Conservation (phyloP, 768 basidiomycete genomes). For the Leucocoprinus sp. region DNA sequence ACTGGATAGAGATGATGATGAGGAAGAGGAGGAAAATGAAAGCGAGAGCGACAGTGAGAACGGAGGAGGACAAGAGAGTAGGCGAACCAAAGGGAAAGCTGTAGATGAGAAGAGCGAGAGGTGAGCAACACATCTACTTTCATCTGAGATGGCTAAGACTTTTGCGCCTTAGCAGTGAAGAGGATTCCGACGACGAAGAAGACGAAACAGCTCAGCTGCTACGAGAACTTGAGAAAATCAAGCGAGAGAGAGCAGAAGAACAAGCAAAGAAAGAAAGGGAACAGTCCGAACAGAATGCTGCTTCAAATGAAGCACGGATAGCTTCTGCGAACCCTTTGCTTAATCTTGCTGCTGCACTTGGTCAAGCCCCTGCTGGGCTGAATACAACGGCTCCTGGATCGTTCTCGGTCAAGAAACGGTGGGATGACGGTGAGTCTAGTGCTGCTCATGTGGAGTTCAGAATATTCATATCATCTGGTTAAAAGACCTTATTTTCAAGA, state of each 20-base stretch:
- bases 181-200: constrained; percentile 61
- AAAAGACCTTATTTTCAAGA: constrained; percentile 95
- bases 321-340: constrained; percentile 84
- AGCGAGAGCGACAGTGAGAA: constrained; percentile 32
- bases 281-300: constrained; percentile 50
- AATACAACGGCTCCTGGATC: constrained; percentile 72
- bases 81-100: constrained; percentile 18
- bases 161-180: constrained; percentile 28
- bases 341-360: constrained; percentile 86
- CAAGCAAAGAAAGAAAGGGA: constrained; percentile 77
- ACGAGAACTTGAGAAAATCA: constrained; percentile 97
- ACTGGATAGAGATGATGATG: constrained; percentile 85
- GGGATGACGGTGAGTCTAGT: constrained; percentile 92
- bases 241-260: constrained; percentile 91
- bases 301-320: constrained; percentile 71
- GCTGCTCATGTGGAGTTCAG: constrained; percentile 3
- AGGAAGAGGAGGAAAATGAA: constrained; percentile 39
- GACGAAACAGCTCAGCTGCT: constrained; percentile 91
- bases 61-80: constrained; percentile 28
- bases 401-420: constrained; percentile 86
- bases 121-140: constrained; percentile 25
- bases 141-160: neutral
- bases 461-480: constrained; percentile 3
- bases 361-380: constrained; percentile 58
- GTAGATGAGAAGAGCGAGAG: constrained; percentile 44